A percentile compares a stretch with the other conserved stretches of the same genome.
phyloP scores from a whole-genome alignment of 495 filamentous ascomycete species.

The Aspergillus haitiensis region DNA sequence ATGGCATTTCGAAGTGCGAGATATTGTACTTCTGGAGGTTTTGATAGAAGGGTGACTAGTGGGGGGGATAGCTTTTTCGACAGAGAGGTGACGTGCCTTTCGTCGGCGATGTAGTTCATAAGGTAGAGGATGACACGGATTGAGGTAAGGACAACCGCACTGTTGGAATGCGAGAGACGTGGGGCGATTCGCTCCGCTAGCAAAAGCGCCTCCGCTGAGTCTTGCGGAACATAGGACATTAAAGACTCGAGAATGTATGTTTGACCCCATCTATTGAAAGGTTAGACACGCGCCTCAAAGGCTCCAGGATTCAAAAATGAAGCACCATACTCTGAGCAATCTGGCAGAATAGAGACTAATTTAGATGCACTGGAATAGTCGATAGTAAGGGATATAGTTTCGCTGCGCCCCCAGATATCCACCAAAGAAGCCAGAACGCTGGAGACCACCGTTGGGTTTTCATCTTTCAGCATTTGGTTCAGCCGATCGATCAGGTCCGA shows the following conservation, averaged over 20 bases:
- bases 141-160: conserved; percentile 91
- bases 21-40: conserved; percentile 97
- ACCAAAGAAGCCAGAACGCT: conserved; percentile 89
- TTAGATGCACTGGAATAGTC: conserved; percentile 97
- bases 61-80: conserved; percentile 94
- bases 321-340: conserved; percentile 86
- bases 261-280: conserved; percentile 82
- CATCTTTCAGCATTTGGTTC: conserved; percentile 86
- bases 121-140: conserved; percentile 95
- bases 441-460: conserved; percentile 95
- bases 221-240: conserved; percentile 97
- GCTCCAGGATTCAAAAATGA: neutral
- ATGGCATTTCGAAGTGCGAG: conserved; percentile 92
- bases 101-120: conserved; percentile 97
- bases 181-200: conserved; percentile 93
- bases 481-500: conserved; percentile 91
- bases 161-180: conserved; percentile 93
- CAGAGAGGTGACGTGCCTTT: conserved; percentile 84
- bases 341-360: conserved; percentile 91
- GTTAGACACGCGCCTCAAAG: conserved; percentile 27
- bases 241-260: conserved; percentile 97
- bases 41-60: conserved; percentile 90
- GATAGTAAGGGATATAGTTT: conserved; percentile 96
- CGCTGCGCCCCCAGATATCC: conserved; percentile 98
- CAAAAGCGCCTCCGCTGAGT: conserved; percentile 79